A percentile compares a stretch with the other conserved stretches of the same genome.
phyloP scores from a whole-genome alignment of 2,329 filamentous ascomycete species.

The Penicillium sp. region DNA sequence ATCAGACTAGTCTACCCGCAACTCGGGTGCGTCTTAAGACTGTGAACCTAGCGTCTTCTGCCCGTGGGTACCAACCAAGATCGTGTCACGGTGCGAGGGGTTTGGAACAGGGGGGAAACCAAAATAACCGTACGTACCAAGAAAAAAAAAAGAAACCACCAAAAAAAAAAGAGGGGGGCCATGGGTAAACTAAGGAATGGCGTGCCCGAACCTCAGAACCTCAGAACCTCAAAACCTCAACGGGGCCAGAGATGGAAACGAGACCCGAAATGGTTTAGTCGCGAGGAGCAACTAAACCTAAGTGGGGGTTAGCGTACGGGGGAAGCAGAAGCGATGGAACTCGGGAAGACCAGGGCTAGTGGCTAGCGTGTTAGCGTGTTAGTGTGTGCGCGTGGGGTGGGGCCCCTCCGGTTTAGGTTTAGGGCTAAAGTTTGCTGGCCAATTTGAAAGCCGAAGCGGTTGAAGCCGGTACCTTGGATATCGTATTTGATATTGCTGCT shows the following conservation, averaged over 20 bases:
- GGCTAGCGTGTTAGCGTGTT: constrained; percentile 2
- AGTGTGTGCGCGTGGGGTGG: neutral
- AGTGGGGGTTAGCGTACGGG: constrained; percentile 35
- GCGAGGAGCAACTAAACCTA: constrained; percentile 27
- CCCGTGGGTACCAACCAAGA: constrained; percentile 34
- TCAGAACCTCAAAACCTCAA: constrained; percentile 2
- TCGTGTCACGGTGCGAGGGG: constrained; percentile 25
- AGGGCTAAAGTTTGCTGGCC: neutral
- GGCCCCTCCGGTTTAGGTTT: neutral
- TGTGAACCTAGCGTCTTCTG: constrained; percentile 36
- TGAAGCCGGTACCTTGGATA: constrained; percentile 1
- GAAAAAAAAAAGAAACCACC: neutral
- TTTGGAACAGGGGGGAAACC: constrained; percentile 12
- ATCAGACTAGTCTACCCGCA: constrained; percentile 38
- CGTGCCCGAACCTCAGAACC: constrained; percentile 35
- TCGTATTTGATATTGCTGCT: neutral
- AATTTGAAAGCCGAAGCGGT: constrained; percentile 1
- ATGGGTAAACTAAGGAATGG: constrained; percentile 26
- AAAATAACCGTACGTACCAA: neutral
- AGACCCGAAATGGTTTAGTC: constrained; percentile 5
- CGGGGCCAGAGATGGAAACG: constrained; percentile 10
- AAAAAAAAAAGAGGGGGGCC: constrained; percentile 12
- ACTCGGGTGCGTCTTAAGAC: constrained; percentile 28
- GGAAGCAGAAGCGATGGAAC: constrained; percentile 32
- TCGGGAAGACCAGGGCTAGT: constrained; percentile 29